phyloP scores from a whole-genome alignment of 495 filamentous ascomycete species.

The Penicillium desertorum region DNA sequence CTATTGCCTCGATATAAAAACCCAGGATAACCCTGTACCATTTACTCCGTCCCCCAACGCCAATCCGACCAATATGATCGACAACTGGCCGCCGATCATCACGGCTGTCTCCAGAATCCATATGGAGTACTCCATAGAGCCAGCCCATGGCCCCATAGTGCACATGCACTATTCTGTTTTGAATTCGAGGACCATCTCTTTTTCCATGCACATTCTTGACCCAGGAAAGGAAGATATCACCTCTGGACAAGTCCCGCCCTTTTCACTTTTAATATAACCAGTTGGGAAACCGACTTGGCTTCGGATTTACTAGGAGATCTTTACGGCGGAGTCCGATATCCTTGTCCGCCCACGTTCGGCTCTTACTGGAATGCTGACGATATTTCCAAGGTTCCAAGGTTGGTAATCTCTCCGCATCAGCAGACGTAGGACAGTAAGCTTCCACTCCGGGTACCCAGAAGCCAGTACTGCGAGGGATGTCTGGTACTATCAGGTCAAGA shows the following conservation, averaged over 20 bases:
- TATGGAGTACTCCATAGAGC: background rate
- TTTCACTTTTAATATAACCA: background rate
- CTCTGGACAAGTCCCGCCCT: background rate
- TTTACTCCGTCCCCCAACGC: background rate
- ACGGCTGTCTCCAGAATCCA: slow-evolving; percentile 6
- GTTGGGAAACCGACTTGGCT: background rate
- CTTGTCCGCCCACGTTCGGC: slow-evolving; percentile 14
- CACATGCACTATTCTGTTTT: background rate
- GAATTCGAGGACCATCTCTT: background rate
- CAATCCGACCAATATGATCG: slow-evolving; percentile 12
- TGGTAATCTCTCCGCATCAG: background rate
- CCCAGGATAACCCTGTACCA: background rate
- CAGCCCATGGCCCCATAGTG: background rate
- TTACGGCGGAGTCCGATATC: background rate
- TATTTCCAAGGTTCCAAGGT: no score
- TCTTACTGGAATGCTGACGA: slow-evolving; percentile 13
- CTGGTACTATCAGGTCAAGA: background rate
- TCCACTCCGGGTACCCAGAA: background rate
- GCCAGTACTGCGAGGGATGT: no score
- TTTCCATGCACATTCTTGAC: background rate
- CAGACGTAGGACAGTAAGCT: background rate
- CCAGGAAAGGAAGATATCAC: background rate
- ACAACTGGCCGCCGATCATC: slow-evolving; percentile 10
- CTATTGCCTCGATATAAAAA: background rate
- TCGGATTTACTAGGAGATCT: slow-evolving; percentile 9